Base-by-base conservation (phyloP, 2,329 filamentous ascomycete genomes). In the Hortaea sp. region DNA sequence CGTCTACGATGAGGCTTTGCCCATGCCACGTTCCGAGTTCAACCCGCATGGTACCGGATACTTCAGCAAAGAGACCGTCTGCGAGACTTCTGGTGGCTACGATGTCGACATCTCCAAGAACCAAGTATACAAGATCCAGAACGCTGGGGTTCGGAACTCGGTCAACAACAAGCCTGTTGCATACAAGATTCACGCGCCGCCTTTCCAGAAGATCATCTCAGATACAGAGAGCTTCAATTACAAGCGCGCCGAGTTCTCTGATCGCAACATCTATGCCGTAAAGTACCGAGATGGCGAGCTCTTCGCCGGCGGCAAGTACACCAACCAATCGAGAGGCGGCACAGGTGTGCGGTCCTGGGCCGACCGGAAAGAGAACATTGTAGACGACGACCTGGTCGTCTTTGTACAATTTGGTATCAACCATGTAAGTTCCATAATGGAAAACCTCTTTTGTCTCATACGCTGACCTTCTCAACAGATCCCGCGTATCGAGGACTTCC, bases 391-490 rank as follows among this genome's bases (percentile, higher is more conserved):
- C 56, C 66, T 79, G 11, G 76, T 79, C 3, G 65, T 77, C 43
- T 80, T 71, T 48, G 61, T 78, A 12, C 76, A 79, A 54, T 76
- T 78, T 30, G 75, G 75, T 13, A 70, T 79, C 48, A 79, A 76
- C 29, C 76, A 79, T 50, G 55, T 61, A 47, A 55, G 55, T 46
- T 6, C 27, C 27, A 37, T 32, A 4, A 35, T 35, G 29, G 30
- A 28, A 13, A 7, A 29, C 29, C 11, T 43, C 30, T 46, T 28
- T 49, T 40, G 45, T 32, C 39, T 1, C 27, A 11, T 6, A 28
- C 27, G 29, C 38, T 45, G 29, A 40, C 38, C 31, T 20, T 28
- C 6, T 20, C 4, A 28, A 13, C 45, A 60, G 55, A 68, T 77
- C 46, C 71, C 72, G 0, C 61, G 73, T 32, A 69, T 73, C 11